These are phyloP conservation scores for Pythium brachiatum DNA, from an alignment of 352 stramenopile genomes.

Conservation along the genomic window DNA sequence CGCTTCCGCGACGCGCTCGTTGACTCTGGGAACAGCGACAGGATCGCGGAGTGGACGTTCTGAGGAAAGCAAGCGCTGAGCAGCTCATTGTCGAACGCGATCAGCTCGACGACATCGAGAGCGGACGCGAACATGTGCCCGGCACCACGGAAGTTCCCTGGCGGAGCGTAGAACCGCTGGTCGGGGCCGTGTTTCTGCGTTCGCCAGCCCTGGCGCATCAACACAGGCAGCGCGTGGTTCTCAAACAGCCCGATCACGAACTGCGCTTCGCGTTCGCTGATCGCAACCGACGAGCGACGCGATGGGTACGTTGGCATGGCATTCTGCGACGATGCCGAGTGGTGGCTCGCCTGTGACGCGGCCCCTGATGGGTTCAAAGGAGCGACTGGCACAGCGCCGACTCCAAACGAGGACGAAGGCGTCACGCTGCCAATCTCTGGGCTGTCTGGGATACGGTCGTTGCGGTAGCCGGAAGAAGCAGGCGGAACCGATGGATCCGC, in stretches of 20 bases:
- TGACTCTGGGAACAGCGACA: slow-evolving; percentile 57
- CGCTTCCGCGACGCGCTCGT: slow-evolving; percentile 26
- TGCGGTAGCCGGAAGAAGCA: slow-evolving; percentile 19
- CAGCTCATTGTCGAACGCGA: slow-evolving; percentile 62
- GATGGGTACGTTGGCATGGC: slow-evolving; percentile 17
- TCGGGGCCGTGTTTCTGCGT: slow-evolving; percentile 41
- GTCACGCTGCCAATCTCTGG: slow-evolving; percentile 24
- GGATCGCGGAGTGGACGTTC: slow-evolving; percentile 71
- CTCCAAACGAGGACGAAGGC: slow-evolving; percentile 18
- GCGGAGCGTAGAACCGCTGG: slow-evolving; percentile 42
- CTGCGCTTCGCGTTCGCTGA: slow-evolving; percentile 72
- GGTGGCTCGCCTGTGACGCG: slow-evolving; percentile 8
- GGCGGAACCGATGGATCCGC: slow-evolving; percentile 53
- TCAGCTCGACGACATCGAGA: slow-evolving; percentile 73
- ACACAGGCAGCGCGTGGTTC: slow-evolving; percentile 63
- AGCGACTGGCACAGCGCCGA: slow-evolving; percentile 22
- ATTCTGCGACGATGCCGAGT: not conserved
- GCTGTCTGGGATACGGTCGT: slow-evolving; percentile 21
- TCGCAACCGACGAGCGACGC: slow-evolving; percentile 32
- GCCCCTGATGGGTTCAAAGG: slow-evolving; percentile 12
- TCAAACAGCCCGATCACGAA: slow-evolving; percentile 80
- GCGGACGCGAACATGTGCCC: slow-evolving; percentile 50
- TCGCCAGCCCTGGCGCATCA: slow-evolving; percentile 67
- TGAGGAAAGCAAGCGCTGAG: slow-evolving; percentile 60
- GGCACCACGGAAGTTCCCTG: slow-evolving; percentile 26